phyloP scores from a whole-genome alignment of 495 filamentous ascomycete genomes.

The Neurospora cerealis region DNA sequence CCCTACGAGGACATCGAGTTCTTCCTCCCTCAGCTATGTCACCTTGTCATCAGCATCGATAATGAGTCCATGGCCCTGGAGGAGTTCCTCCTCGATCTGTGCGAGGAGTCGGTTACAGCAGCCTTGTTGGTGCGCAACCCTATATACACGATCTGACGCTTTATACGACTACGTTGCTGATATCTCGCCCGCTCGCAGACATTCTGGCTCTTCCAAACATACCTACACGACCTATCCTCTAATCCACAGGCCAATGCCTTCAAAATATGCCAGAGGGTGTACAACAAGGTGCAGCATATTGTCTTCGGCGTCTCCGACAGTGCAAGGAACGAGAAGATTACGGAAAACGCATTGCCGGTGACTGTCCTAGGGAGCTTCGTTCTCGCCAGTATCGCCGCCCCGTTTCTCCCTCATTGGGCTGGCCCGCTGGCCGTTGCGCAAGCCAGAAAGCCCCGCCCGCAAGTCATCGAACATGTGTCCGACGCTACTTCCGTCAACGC shows the following conservation, averaged over 20 bases:
- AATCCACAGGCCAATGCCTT: constrained; percentile 60
- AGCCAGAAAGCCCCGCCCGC: constrained; percentile 54
- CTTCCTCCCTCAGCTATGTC: constrained; percentile 72
- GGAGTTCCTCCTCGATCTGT: constrained; percentile 70
- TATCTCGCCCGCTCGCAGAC: constrained; percentile 38
- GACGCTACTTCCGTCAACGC: constrained; percentile 44
- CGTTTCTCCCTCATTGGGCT: constrained; percentile 47
- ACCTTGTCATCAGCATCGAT: constrained; percentile 67
- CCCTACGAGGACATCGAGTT: constrained; percentile 77
- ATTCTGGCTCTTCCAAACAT: constrained; percentile 76
- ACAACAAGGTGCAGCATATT: constrained; percentile 72
- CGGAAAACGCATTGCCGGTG: constrained; percentile 64
- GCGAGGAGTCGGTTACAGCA: constrained; percentile 69
- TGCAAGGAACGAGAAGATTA: constrained; percentile 54
- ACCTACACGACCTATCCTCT: constrained; percentile 61
- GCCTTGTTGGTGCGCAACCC: constrained; percentile 52
- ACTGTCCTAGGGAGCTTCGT: constrained; percentile 63
- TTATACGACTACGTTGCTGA: constrained; percentile 1
- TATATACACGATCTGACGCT: background rate
- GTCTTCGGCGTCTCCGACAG: constrained; percentile 59
- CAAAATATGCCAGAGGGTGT: constrained; percentile 62
- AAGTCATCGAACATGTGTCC: constrained; percentile 13
- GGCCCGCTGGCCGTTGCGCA: constrained; percentile 67
- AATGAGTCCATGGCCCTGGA: constrained; percentile 78
- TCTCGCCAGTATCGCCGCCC: constrained; percentile 48